A percentile compares a stretch with the other conserved stretches of the same genome.
phyloP scores from a whole-genome alignment of 2,329 filamentous ascomycete species.

The Penicillium sp. region DNA sequence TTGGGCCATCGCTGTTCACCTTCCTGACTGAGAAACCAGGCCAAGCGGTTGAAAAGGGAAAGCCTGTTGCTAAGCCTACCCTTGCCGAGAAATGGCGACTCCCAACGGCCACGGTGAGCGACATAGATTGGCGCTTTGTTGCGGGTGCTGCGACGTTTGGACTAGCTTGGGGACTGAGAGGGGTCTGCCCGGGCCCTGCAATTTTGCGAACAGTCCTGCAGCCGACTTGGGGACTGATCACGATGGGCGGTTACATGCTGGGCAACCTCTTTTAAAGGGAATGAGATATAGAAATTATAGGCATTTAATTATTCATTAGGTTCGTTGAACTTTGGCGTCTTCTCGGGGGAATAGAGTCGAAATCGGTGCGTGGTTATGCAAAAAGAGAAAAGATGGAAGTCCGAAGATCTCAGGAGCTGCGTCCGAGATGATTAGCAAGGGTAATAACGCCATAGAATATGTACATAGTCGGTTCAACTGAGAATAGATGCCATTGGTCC shows the following conservation, averaged over 20 bases:
- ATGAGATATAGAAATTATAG: neutral
- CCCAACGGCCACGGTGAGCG: conserved; percentile 46
- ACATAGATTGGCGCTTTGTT: conserved; percentile 52
- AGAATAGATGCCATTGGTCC: neutral
- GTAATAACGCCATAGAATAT: neutral
- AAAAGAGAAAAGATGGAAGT: neutral
- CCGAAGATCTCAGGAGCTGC: neutral
- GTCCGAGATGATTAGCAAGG: conserved; percentile 5
- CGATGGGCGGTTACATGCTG: conserved; percentile 50
- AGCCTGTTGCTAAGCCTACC: conserved; percentile 36
- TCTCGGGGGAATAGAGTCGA: neutral
- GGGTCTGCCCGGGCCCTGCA: conserved; percentile 55
- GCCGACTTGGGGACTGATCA: conserved; percentile 49
- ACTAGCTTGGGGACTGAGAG: conserved; percentile 52
- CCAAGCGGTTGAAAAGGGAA: conserved; percentile 25
- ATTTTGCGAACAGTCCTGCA: conserved; percentile 49
- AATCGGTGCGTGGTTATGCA: neutral
- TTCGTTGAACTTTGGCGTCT: neutral
- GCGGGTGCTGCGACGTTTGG: conserved; percentile 51
- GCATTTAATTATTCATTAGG: neutral
- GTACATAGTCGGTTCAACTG: neutral
- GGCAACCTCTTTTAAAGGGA: conserved; percentile 37
- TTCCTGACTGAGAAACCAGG: conserved; percentile 35
- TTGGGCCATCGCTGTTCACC: conserved; percentile 47
- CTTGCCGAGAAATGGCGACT: conserved; percentile 46